Conservation (phyloP, 106 monocot species). For the Ottelia alismoides region DNA sequence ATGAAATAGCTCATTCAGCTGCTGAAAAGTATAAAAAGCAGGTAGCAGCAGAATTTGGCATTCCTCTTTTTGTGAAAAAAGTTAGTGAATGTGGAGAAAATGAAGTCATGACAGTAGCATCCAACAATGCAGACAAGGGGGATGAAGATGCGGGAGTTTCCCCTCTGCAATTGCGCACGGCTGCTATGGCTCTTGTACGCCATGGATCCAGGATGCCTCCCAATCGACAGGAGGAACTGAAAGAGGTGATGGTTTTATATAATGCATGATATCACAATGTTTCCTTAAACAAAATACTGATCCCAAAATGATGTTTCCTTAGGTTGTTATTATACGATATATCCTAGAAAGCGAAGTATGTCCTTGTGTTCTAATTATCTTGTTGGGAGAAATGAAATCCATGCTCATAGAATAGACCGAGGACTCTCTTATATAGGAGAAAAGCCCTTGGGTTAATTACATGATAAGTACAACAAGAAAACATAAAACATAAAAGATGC, state of each 20-base stretch:
- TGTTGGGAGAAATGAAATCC: no score
- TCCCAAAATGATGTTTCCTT: no score
- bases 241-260: conserved; percentile 32
- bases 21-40: conserved; percentile 89
- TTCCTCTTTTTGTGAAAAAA: conserved; percentile 83
- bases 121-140: conserved; percentile 5
- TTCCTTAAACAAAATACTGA: no score
- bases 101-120: conserved; percentile 11
- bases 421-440: no score
- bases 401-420: no score
- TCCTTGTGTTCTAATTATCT: no score
- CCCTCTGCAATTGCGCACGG: conserved; percentile 82
- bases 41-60: conserved; percentile 58
- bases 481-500: no score
- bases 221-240: conserved; percentile 52
- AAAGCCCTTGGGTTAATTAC: no score
- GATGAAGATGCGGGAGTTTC: conserved; percentile 46
- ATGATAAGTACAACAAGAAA: no score
- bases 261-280: no score
- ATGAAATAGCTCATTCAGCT: conserved; percentile 88
- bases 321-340: no score
- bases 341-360: no score
- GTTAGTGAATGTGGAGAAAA: conserved; percentile 52
- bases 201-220: conserved; percentile 82
- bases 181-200: conserved; percentile 92